Conservation (phyloP, 2,329 filamentous ascomycete species). For the Xylaria sp. region DNA sequence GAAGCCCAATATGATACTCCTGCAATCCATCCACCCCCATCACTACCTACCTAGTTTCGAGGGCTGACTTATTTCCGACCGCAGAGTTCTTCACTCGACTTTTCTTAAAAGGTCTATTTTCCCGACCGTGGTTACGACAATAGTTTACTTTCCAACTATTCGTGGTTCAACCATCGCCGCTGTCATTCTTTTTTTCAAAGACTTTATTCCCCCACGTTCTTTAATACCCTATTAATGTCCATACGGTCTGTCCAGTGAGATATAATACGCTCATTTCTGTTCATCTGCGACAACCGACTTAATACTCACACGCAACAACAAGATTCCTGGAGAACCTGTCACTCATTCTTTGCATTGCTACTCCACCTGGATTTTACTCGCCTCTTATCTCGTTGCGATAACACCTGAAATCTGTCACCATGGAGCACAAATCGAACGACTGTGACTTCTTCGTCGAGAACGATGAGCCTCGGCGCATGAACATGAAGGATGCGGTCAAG, state of each 20-base stretch:
- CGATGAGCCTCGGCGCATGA: conserved; percentile 54
- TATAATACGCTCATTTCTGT: conserved; percentile 40
- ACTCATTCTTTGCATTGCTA: conserved; percentile 40
- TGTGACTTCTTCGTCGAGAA: conserved; percentile 53
- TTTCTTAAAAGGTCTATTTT: conserved; percentile 42
- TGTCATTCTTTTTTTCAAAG: conserved; percentile 47
- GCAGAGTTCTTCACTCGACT: conserved; percentile 35
- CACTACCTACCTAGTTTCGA: conserved; percentile 22
- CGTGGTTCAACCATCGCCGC: conserved; percentile 42
- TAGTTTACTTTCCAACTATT: conserved; percentile 33
- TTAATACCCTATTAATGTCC: conserved; percentile 53
- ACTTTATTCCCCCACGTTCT: conserved; percentile 49
- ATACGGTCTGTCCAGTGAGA: conserved; percentile 41
- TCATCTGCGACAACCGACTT: conserved; percentile 33
- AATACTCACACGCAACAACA: conserved; percentile 32
- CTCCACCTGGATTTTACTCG: conserved; percentile 25
- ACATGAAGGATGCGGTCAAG: conserved; percentile 69
- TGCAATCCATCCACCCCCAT: conserved; percentile 12
- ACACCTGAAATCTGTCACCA: conserved; percentile 32
- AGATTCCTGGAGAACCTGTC: conserved; percentile 51
- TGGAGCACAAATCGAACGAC: conserved; percentile 43
- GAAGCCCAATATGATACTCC: conserved; percentile 24
- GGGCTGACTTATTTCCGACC: conserved; percentile 25
- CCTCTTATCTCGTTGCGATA: conserved; percentile 27
- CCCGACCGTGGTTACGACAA: conserved; percentile 37